Percentiles rank a stretch among this genome's conserved stretches.
Evolutionary conservation across 495 filamentous ascomycete species (phyloP).

Genomic region (Pyronema domesticum): DNA sequence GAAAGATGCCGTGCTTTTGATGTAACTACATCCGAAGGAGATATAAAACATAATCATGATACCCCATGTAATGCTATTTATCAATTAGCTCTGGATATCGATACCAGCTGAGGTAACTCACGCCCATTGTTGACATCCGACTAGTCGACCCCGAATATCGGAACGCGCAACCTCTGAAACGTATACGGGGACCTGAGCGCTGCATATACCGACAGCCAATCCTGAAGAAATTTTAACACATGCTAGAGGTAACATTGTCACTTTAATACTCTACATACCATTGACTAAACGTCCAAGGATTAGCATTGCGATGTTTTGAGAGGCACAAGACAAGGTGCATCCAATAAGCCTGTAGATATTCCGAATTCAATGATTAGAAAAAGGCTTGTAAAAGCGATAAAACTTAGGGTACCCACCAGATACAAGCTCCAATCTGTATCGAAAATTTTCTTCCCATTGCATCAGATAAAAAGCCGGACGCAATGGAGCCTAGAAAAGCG

Average conservation of each 20-base stretch:
- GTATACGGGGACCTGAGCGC: slow-evolving; percentile 65
- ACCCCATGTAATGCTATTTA: slow-evolving; percentile 39
- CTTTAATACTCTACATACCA: neutral
- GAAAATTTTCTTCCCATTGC: slow-evolving; percentile 45
- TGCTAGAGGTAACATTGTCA: neutral
- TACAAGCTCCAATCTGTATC: slow-evolving; percentile 16
- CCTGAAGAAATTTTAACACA: neutral
- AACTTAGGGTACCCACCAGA: slow-evolving; percentile 24
- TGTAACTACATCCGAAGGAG: slow-evolving; percentile 55
- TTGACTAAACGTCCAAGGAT: slow-evolving; percentile 61
- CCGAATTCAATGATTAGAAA: neutral
- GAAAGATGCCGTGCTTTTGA: slow-evolving; percentile 42
- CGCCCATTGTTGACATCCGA: slow-evolving; percentile 60
- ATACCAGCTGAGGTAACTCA: slow-evolving; percentile 21
- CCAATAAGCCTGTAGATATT: slow-evolving; percentile 30
- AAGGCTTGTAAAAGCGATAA: neutral
- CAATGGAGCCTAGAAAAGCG: slow-evolving; percentile 51
- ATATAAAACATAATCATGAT: slow-evolving; percentile 74
- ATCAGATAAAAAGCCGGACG: slow-evolving; percentile 52
- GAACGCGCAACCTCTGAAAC: slow-evolving; percentile 56
- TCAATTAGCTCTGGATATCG: neutral
- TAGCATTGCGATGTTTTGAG: slow-evolving; percentile 63
- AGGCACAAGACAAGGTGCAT: slow-evolving; percentile 49
- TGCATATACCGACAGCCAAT: slow-evolving; percentile 56
- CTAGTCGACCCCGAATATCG: slow-evolving; percentile 50